Evolutionary conservation across 352 stramenopile species (phyloP), one percentile per base, ranked within the genome.

Genomic region (Aphanomyces euteiches): DNA sequence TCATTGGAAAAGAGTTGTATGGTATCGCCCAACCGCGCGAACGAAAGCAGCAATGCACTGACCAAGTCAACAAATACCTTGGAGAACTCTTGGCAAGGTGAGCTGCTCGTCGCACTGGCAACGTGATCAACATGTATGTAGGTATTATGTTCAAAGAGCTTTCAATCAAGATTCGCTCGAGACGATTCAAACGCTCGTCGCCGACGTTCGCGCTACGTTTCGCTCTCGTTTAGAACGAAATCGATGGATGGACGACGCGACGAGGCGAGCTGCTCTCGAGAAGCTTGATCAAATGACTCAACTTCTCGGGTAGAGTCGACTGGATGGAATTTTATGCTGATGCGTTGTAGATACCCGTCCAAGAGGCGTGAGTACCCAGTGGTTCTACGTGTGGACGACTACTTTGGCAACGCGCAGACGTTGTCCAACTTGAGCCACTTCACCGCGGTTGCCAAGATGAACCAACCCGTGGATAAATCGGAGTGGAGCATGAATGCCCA

Each of bases 401-500:
- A 84, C 67, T 83, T 78, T 67, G 77, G 48, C 66, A 75, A 90
- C 68, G 59, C 90, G n/a, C 72, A 79, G 53, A 76, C 74, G n/a
- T 60, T 93, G 4, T 69, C 64, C 19, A 53, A 75, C 19, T 74
- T 83, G 61, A 58, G 79, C 7, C 92, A 89, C 67, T 13, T 54
- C 5, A 59, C 40, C 8, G 65, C 56, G 13, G 37, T 70, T 7
- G 19, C 28, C 5, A 63, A 66, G 39, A 21, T 74, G 17, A 66
- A 80, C 19, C 63, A 56, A 0, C 58, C 65, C 0, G 88, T 93
- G 10, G 76, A 93, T 41, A 81, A 83, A 4, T 79, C 77, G 63
- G 79, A 92, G 63, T 96, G 88, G 91, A 82, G 81, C 73, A 98
- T 98, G 92, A 90, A 88, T 0, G 90, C 93, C 28, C 90, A 96